These are phyloP conservation scores for Hyaloscypha hepaticicola DNA, from an alignment of 495 filamentous ascomycete species.

Conservation along the genomic window DNA sequence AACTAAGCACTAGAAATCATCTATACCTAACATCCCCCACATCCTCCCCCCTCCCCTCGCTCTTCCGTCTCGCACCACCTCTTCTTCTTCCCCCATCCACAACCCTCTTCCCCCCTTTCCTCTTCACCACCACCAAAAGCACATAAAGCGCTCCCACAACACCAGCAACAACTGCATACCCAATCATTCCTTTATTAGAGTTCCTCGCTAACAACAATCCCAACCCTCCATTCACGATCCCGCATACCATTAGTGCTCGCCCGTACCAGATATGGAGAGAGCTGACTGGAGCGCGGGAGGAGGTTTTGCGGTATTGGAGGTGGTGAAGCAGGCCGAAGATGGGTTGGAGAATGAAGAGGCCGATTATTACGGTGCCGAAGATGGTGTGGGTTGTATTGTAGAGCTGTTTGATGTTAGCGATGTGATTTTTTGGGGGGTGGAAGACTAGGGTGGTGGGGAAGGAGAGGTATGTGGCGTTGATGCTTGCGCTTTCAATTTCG, in stretches of 20 bases:
- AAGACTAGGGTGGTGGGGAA: neutral
- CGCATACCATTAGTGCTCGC: conserved; percentile 58
- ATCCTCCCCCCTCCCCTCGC: neutral
- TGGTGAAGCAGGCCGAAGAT: conserved; percentile 66
- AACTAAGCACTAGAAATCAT: neutral
- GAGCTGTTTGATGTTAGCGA: neutral
- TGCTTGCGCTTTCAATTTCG: neutral
- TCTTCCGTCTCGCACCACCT: neutral
- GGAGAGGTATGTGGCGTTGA: neutral
- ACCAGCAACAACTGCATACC: conserved; percentile 59
- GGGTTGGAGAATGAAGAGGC: conserved; percentile 62
- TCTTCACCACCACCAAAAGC: conserved; percentile 30
- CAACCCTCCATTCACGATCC: conserved; percentile 69
- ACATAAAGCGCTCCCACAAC: conserved; percentile 50
- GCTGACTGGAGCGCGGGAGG: conserved; percentile 52
- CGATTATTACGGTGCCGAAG: conserved; percentile 45
- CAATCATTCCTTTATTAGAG: conserved; percentile 40
- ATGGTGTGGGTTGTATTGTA: conserved; percentile 41
- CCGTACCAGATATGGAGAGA: conserved; percentile 71
- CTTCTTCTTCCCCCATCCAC: neutral
- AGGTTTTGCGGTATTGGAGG: conserved; percentile 46
- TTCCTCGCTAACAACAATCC: conserved; percentile 54
- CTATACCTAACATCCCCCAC: neutral
- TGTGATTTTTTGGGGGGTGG: too few species aligned
- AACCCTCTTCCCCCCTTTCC: conserved; percentile 18